Conservation (phyloP, 345 rosid species). For the Anastatica hierochuntica region DNA sequence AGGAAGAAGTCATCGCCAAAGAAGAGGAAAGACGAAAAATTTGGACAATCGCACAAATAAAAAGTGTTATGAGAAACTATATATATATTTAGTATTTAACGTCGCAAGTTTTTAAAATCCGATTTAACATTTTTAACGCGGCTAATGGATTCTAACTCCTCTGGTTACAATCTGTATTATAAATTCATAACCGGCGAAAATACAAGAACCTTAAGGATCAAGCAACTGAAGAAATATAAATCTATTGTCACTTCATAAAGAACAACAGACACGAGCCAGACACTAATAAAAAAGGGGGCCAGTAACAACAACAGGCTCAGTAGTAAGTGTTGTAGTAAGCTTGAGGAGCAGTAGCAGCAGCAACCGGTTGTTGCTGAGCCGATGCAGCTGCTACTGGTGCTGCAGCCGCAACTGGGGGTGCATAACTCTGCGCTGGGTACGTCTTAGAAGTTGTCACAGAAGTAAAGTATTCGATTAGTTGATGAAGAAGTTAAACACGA, state of each 20-base stretch:
- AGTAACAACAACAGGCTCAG: no score
- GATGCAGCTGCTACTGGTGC: conserved; percentile 37
- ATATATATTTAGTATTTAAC: no score
- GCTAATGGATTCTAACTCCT: neutral
- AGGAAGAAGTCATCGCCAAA: conserved; percentile 1
- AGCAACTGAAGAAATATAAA: conserved; percentile 1
- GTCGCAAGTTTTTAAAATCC: no score
- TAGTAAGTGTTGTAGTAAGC: conserved; percentile 54
- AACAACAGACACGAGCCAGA: conserved; percentile 2
- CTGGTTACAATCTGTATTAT: neutral
- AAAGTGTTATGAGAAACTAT: no score
- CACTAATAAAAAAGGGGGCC: no score
- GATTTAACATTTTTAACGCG: no score
- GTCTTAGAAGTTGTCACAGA: conserved; percentile 29
- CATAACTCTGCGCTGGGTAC: conserved; percentile 53
- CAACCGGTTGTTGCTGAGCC: conserved; percentile 45
- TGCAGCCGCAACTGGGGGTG: conserved; percentile 43
- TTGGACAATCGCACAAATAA: neutral
- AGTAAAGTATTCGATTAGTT: neutral
- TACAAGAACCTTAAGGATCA: neutral
- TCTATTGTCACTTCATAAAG: neutral
- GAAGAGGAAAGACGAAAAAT: neutral
- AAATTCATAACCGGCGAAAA: conserved; percentile 1
- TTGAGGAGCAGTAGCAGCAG: conserved; percentile 42
- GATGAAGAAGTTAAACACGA: neutral